Percentiles rank a stretch among this genome's conserved stretches.
Evolutionary conservation across 1,139 yeast species (phyloP).

Genomic region (Diutina pseudorugosa): DNA sequence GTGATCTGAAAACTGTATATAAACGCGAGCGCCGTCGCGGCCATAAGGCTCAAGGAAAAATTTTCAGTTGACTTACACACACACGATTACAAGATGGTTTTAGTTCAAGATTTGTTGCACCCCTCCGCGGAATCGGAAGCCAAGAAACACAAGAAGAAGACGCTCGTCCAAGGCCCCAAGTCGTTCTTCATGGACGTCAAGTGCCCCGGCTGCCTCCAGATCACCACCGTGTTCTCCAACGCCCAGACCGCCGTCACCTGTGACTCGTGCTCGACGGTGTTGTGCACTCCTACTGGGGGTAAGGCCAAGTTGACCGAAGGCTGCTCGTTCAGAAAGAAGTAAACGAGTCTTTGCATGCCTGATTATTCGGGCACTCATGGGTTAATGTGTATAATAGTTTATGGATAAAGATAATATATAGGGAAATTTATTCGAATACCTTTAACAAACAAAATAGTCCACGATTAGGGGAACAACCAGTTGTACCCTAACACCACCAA

Average conservation of each 20-base stretch:
- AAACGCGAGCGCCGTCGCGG: neutral
- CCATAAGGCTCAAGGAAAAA: neutral
- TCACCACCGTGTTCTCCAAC: slow-evolving; percentile 98
- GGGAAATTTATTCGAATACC: neutral
- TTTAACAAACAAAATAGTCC: neutral
- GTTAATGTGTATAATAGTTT: neutral
- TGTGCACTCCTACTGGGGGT: slow-evolving; percentile 99
- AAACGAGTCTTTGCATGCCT: slow-evolving; percentile 16
- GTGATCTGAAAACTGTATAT: neutral
- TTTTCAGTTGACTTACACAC: neutral
- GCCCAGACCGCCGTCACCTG: slow-evolving; percentile 99
- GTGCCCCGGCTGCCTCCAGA: slow-evolving; percentile 98
- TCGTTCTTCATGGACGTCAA: slow-evolving; percentile 99
- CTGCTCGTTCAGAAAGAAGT: slow-evolving; percentile 98
- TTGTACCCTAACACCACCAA: slow-evolving; percentile 6
- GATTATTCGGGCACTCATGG: neutral
- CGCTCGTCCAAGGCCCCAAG: slow-evolving; percentile 95
- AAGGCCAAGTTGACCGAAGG: slow-evolving; percentile 99
- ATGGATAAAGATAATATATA: neutral
- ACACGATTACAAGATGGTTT: slow-evolving; percentile 11
- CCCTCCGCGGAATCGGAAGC: slow-evolving; percentile 95
- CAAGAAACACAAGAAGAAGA: slow-evolving; percentile 94
- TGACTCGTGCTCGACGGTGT: slow-evolving; percentile 96
- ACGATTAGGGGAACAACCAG: neutral
- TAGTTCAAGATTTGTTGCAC: slow-evolving; percentile 48